phyloP scores from a whole-genome alignment of 208 protist species.

The Spironucleus salmonicida region DNA sequence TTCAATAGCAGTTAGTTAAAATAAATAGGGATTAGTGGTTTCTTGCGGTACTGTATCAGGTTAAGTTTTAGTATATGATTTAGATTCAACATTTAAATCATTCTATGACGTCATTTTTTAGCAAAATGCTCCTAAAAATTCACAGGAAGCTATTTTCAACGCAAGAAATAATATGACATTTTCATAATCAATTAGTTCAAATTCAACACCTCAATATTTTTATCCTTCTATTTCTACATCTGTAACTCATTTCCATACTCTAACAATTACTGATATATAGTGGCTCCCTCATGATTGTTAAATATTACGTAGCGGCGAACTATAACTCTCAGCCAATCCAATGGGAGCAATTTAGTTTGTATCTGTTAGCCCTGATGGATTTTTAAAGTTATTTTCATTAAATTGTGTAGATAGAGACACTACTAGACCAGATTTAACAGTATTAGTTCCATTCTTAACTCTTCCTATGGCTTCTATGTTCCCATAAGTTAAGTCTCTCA shows the following conservation, averaged over 20 bases:
- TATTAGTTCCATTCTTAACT: constrained; percentile 4
- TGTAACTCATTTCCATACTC: background rate
- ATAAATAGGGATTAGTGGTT: background rate
- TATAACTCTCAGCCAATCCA: background rate
- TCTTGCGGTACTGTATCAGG: background rate
- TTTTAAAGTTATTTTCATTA: constrained; percentile 7
- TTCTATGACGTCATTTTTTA: constrained; percentile 6
- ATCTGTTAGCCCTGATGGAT: constrained; percentile 21
- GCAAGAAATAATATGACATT: constrained; percentile 6
- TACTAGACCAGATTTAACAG: constrained; percentile 11
- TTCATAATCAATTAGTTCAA: background rate
- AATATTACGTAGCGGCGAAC: constrained; percentile 1
- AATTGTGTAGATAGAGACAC: constrained; percentile 13
- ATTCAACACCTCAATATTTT: background rate
- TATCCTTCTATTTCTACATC: constrained; percentile 13
- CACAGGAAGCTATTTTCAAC: background rate
- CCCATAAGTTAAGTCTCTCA: background rate
- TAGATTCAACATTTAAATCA: background rate
- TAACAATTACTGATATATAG: constrained; percentile 11
- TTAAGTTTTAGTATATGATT: background rate
- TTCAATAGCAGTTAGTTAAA: background rate
- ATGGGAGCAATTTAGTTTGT: constrained; percentile 1
- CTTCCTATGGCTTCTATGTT: background rate
- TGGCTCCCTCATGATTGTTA: background rate
- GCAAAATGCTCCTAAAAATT: background rate